Conservation (phyloP, 2,329 filamentous ascomycete species). For the Graphiopsis chlorocephala region DNA sequence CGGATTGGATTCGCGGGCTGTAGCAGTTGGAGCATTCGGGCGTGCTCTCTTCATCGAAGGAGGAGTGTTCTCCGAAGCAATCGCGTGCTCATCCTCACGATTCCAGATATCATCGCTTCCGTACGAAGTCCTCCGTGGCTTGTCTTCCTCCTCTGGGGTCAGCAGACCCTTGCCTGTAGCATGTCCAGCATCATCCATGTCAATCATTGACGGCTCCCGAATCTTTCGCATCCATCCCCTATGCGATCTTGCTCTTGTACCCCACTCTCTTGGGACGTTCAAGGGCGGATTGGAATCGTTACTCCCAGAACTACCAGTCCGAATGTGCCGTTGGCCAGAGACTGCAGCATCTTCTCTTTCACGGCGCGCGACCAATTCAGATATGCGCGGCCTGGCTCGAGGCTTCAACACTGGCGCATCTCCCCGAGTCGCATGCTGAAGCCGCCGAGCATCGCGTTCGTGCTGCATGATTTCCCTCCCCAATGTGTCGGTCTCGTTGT, state of each 20-base stretch:
- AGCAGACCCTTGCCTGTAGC: neutral
- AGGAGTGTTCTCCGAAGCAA: slow-evolving; percentile 44
- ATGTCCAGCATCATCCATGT: neutral
- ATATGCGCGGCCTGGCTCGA: slow-evolving; percentile 33
- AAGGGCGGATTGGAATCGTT: slow-evolving; percentile 43
- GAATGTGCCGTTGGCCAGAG: slow-evolving; percentile 14
- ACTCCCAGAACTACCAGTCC: slow-evolving; percentile 32
- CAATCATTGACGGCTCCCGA: slow-evolving; percentile 16
- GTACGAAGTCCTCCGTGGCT: slow-evolving; percentile 23
- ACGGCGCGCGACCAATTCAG: slow-evolving; percentile 19
- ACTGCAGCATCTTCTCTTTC: slow-evolving; percentile 22
- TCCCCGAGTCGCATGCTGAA: slow-evolving; percentile 35
- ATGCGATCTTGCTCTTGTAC: slow-evolving; percentile 24
- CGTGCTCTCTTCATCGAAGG: slow-evolving; percentile 33
- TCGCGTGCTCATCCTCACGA: slow-evolving; percentile 38
- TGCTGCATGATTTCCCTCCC: slow-evolving; percentile 45
- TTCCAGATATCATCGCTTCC: slow-evolving; percentile 28
- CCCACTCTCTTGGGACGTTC: slow-evolving; percentile 47
- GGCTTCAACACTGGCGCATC: slow-evolving; percentile 26
- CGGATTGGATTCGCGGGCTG: slow-evolving; percentile 28
- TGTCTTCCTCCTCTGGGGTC: slow-evolving; percentile 22
- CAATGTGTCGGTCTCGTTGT: slow-evolving; percentile 46
- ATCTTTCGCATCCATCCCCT: slow-evolving; percentile 35
- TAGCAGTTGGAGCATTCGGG: slow-evolving; percentile 22
- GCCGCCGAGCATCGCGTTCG: slow-evolving; percentile 41